phyloP scores from a whole-genome alignment of 768 basidiomycete genomes.

The Hericium coralloides region DNA sequence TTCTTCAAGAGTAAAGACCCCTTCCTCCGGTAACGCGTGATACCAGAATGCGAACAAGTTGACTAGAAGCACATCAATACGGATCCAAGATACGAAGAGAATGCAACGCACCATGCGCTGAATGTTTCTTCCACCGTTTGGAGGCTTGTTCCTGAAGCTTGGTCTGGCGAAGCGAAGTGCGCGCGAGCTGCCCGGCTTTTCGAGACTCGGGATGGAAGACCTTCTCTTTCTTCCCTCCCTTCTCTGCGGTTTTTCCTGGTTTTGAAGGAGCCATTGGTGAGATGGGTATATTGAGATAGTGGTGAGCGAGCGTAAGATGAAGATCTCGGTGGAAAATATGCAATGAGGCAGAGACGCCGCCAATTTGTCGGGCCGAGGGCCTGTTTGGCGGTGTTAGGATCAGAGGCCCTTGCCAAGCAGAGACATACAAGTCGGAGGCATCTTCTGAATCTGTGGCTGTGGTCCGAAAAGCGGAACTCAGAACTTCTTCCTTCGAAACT shows the following conservation, averaged over 20 bases:
- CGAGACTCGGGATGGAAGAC: conserved; percentile 77
- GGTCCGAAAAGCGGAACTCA: no score
- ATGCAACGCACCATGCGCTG: conserved; percentile 36
- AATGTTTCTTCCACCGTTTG: conserved; percentile 50
- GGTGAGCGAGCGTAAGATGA: background rate
- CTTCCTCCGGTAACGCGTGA: conserved; percentile 53
- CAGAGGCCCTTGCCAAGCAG: background rate
- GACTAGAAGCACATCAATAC: conserved; percentile 29
- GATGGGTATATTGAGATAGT: background rate
- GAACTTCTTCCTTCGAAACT: no score
- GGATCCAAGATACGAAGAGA: conserved; percentile 1
- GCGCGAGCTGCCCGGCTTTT: conserved; percentile 69
- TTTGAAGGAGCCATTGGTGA: conserved; percentile 24
- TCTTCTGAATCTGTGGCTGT: background rate
- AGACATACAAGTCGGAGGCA: background rate
- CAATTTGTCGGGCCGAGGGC: background rate
- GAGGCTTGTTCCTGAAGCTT: conserved; percentile 50
- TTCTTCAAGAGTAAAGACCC: conserved; percentile 49
- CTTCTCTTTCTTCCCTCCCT: conserved; percentile 58
- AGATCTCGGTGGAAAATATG: background rate
- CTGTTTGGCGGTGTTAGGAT: background rate
- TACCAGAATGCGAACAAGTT: conserved; percentile 73
- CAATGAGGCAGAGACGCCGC: background rate
- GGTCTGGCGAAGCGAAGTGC: conserved; percentile 57
- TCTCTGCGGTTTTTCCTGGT: conserved; percentile 11